These are phyloP conservation scores for Saitozyma sp. DNA, from an alignment of 768 basidiomycete genomes.

Conservation along the genomic window DNA sequence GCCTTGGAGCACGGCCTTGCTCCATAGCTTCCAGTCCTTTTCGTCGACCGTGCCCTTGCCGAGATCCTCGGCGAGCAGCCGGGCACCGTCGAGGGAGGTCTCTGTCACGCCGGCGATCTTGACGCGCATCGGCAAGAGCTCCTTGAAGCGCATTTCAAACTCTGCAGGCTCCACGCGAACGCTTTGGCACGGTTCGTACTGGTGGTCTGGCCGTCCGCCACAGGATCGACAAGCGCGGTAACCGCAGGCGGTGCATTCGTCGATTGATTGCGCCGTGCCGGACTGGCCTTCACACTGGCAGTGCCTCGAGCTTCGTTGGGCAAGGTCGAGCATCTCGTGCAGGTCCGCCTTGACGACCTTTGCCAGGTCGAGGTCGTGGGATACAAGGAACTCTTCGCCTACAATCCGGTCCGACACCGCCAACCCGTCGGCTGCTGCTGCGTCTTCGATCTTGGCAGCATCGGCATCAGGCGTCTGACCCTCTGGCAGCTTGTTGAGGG, in stretches of 20 bases:
- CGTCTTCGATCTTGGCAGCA: conserved; percentile 62
- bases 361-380: conserved; percentile 70
- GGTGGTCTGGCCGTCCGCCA: conserved; percentile 88
- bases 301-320: conserved; percentile 70
- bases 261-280: conserved; percentile 68
- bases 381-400: conserved; percentile 68
- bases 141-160: conserved; percentile 76
- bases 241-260: conserved; percentile 73
- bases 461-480: conserved; percentile 69
- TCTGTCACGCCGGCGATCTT: conserved; percentile 57
- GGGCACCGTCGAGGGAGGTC: conserved; percentile 60
- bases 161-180: conserved; percentile 69
- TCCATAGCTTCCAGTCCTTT: conserved; percentile 70
- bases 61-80: conserved; percentile 21
- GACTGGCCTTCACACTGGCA: conserved; percentile 89
- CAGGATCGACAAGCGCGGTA: conserved; percentile 80
- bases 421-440: conserved; percentile 60
- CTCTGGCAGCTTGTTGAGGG: conserved; percentile 65
- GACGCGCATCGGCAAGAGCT: conserved; percentile 82
- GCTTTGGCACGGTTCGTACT: conserved; percentile 57
- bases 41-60: conserved; percentile 43
- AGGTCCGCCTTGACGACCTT: conserved; percentile 56
- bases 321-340: conserved; percentile 63
- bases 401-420: conserved; percentile 61
- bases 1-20: conserved; percentile 35